Conservation (phyloP, 1,284 basidiomycete species). For the Filobasidium uniguttulatum region DNA sequence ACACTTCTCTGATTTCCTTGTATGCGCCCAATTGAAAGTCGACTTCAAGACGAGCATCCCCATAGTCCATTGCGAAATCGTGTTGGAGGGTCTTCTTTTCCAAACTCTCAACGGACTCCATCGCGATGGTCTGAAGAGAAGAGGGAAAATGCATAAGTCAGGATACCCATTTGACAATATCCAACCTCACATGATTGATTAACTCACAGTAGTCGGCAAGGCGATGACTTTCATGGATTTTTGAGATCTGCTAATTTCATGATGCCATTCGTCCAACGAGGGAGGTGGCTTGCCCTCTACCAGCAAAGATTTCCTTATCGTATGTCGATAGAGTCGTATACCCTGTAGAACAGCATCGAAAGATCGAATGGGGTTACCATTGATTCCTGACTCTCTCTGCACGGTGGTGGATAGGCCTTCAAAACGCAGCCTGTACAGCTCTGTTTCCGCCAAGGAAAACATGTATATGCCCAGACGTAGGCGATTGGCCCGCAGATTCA, state of each 20-base stretch:
- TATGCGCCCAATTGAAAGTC: constrained; percentile 8
- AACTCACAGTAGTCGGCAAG: constrained; percentile 5
- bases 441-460: constrained; percentile 8
- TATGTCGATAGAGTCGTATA: background rate
- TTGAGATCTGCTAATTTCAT: background rate
- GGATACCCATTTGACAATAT: background rate
- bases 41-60: constrained; percentile 1
- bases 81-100: constrained; percentile 4
- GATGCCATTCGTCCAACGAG: background rate
- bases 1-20: constrained; percentile 2
- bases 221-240: constrained; percentile 5
- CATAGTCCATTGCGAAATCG: constrained; percentile 12
- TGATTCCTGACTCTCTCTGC: constrained; percentile 5
- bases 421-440: constrained; percentile 10
- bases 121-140: constrained; percentile 5
- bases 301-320: background rate
- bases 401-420: background rate
- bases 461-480: constrained; percentile 10
- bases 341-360: background rate
- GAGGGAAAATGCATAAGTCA: background rate
- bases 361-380: background rate
- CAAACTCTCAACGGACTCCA: constrained; percentile 11
- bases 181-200: constrained; percentile 1
- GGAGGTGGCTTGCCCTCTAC: background rate
- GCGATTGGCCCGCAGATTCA: constrained; percentile 3